Conservation (phyloP, 2,329 filamentous ascomycete genomes). For the Aspergillus thermomutatus region DNA sequence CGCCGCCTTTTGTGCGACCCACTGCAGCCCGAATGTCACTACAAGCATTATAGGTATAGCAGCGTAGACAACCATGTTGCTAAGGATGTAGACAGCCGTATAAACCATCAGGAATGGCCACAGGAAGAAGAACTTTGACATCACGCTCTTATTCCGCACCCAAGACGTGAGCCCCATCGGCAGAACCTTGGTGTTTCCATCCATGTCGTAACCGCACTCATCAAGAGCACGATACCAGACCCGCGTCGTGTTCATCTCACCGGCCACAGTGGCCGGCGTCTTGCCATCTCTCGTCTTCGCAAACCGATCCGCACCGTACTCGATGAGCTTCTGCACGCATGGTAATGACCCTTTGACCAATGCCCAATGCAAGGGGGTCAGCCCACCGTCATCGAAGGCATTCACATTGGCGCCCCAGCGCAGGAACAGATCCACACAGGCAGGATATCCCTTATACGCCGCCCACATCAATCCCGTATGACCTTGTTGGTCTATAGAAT, state of each 20-base stretch:
- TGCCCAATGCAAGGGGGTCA: conserved; percentile 94
- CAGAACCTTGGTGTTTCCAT: conserved; percentile 67
- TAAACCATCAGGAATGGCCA: conserved; percentile 80
- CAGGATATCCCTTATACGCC: conserved; percentile 92
- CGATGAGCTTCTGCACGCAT: conserved; percentile 89
- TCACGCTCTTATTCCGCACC: conserved; percentile 71
- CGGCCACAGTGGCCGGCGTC: conserved; percentile 78
- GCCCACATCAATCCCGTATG: conserved; percentile 99
- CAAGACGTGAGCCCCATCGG: conserved; percentile 73
- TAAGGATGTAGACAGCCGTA: conserved; percentile 66
- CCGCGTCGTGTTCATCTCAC: conserved; percentile 80
- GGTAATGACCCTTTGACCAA: conserved; percentile 86
- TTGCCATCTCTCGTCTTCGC: conserved; percentile 87
- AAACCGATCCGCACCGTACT: conserved; percentile 93
- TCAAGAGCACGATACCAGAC: conserved; percentile 80
- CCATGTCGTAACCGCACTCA: conserved; percentile 78
- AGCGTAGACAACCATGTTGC: conserved; percentile 69
- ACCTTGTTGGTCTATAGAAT: conserved; percentile 81
- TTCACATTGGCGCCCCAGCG: conserved; percentile 95
- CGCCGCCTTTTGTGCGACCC: conserved; percentile 71
- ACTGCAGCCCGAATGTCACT: conserved; percentile 67
- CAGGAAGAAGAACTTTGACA: conserved; percentile 83
- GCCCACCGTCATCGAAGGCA: conserved; percentile 83
- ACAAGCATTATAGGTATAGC: conserved; percentile 70
- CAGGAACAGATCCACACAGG: conserved; percentile 86